phyloP scores from a whole-genome alignment of 306 rosid species.

The Quercus glauca region DNA sequence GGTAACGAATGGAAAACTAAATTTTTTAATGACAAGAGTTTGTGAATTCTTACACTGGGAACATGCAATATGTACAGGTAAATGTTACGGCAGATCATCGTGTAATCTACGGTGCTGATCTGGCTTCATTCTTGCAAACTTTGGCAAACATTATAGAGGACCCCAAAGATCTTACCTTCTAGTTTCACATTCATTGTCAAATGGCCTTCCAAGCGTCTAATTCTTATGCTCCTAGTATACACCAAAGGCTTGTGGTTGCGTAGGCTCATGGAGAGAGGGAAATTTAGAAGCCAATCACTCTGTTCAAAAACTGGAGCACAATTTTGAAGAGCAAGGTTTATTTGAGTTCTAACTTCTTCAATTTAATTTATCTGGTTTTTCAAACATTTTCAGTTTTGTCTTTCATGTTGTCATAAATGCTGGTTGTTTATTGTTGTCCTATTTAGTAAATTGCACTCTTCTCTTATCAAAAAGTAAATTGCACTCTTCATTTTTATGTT shows the following conservation, averaged over 20 bases:
- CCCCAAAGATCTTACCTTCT: slow-evolving; percentile 94
- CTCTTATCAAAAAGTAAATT: neutral
- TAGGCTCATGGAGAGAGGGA: slow-evolving; percentile 19
- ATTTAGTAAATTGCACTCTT: neutral
- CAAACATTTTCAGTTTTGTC: neutral
- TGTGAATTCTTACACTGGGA: slow-evolving; percentile 22
- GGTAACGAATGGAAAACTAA: slow-evolving; percentile 40
- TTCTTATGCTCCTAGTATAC: neutral
- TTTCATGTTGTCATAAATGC: neutral
- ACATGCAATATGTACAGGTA: slow-evolving; percentile 51
- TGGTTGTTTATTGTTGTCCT: neutral
- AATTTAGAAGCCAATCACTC: neutral
- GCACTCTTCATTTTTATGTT: neutral
- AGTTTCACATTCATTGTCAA: slow-evolving; percentile 26
- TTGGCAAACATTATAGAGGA: slow-evolving; percentile 85
- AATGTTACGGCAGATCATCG: slow-evolving; percentile 99
- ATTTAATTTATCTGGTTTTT: neutral
- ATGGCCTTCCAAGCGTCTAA: slow-evolving; percentile 8
- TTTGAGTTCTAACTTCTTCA: neutral
- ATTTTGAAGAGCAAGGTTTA: slow-evolving; percentile 25
- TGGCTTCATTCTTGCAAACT: slow-evolving; percentile 92
- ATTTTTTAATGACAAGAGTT: neutral
- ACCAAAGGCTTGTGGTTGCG: neutral
- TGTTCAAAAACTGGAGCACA: slow-evolving; percentile 5
- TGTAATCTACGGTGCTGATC: slow-evolving; percentile 87